These are phyloP conservation scores for Picocystis sp. DNA, from an alignment of 163 green algal species.

Conservation along the genomic window DNA sequence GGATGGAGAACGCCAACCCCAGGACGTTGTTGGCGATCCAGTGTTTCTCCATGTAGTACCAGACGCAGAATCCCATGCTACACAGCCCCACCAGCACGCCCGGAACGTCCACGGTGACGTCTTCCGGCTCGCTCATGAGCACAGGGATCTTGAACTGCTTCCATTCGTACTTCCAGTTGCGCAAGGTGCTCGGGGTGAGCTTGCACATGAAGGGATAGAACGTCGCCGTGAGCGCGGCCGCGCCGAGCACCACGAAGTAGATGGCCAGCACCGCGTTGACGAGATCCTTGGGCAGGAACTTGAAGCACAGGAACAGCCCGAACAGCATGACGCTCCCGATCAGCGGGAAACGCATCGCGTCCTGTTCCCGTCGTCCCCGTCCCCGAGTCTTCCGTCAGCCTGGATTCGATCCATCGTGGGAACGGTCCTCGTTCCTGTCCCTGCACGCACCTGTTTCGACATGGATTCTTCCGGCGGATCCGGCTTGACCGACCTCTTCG, in stretches of 20 bases:
- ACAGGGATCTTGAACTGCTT: constrained; percentile 22
- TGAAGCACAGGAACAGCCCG: constrained; percentile 86
- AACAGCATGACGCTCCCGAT: constrained; percentile 83
- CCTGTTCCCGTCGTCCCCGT: constrained; percentile 20
- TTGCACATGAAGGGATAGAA: constrained; percentile 41
- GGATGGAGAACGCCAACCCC: constrained; percentile 74
- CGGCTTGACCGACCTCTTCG: constrained; percentile 53
- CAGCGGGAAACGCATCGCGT: constrained; percentile 88
- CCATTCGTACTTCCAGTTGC: constrained; percentile 8
- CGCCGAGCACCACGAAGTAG: constrained; percentile 87
- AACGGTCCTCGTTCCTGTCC: neutral
- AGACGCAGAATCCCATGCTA: constrained; percentile 41
- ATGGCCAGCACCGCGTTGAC: constrained; percentile 73
- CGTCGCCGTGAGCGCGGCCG: constrained; percentile 49
- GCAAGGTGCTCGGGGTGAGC: constrained; percentile 21
- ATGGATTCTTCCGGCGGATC: constrained; percentile 51
- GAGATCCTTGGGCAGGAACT: constrained; percentile 79
- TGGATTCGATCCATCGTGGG: neutral
- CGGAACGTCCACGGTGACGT: constrained; percentile 23
- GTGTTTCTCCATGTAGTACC: constrained; percentile 74
- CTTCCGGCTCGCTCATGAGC: constrained; percentile 13
- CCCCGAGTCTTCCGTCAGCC: neutral
- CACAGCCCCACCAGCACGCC: constrained; percentile 28
- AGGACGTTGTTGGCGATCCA: constrained; percentile 93
- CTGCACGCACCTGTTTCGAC: constrained; percentile 38